Evolutionary conservation across 805 yeast genomes (phyloP).

Genomic region (Lachancea fermentati): DNA sequence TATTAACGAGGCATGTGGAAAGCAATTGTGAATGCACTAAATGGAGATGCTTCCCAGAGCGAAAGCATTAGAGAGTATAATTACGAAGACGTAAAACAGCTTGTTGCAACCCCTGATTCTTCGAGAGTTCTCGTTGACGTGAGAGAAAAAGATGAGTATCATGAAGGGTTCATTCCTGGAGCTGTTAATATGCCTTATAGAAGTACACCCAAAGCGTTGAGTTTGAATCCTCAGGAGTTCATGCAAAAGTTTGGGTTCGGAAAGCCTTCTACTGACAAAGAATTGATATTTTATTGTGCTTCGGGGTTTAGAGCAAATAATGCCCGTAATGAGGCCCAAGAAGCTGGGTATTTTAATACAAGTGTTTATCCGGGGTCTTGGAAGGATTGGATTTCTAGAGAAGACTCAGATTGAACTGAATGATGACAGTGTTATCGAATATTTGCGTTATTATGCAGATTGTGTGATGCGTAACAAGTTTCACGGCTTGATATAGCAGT

Average conservation of each 20-base stretch:
- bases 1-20: slow-evolving; percentile 22
- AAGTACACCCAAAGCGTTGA: slow-evolving; percentile 80
- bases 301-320: slow-evolving; percentile 82
- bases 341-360: slow-evolving; percentile 71
- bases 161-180: slow-evolving; percentile 69
- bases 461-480: no score
- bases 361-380: slow-evolving; percentile 78
- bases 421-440: no score
- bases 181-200: slow-evolving; percentile 80
- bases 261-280: slow-evolving; percentile 61
- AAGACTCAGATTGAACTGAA: no score
- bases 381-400: slow-evolving; percentile 81
- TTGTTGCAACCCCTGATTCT: slow-evolving; percentile 38
- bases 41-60: slow-evolving; percentile 15
- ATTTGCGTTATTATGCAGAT: no score
- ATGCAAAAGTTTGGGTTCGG: slow-evolving; percentile 64
- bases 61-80: slow-evolving; percentile 43
- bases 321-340: slow-evolving; percentile 77
- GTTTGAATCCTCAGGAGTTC: slow-evolving; percentile 63
- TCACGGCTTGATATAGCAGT: no score
- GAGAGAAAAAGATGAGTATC: slow-evolving; percentile 75
- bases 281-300: slow-evolving; percentile 75
- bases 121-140: slow-evolving; percentile 65
- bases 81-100: slow-evolving; percentile 46
- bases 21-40: slow-evolving; percentile 24